phyloP scores from a whole-genome alignment of 1,284 basidiomycete species.

The Sphagnurus paluster region DNA sequence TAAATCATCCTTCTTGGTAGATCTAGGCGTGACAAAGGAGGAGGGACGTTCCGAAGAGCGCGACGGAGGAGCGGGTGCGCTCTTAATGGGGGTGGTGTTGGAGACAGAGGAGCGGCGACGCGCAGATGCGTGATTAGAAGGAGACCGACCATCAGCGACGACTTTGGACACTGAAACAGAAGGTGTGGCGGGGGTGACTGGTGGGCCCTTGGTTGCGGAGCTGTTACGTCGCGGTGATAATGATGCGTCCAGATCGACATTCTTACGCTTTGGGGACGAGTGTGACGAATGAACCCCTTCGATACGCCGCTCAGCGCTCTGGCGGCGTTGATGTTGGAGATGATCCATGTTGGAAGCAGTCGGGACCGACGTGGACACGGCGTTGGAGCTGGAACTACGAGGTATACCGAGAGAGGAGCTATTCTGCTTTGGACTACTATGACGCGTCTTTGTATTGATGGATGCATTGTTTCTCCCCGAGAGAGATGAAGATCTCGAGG shows the following conservation, averaged over 20 bases:
- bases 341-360: constrained; percentile 45
- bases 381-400: constrained; percentile 38
- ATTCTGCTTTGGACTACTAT: constrained; percentile 50
- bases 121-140: constrained; percentile 17
- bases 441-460: constrained; percentile 35
- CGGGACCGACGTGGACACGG: constrained; percentile 40
- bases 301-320: constrained; percentile 47
- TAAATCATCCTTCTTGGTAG: constrained; percentile 32
- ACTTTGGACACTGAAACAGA: constrained; percentile 34
- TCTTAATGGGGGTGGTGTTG: constrained; percentile 19
- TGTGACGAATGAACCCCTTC: constrained; percentile 40
- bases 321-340: constrained; percentile 44
- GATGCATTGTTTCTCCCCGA: constrained; percentile 35
- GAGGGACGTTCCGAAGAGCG: constrained; percentile 27
- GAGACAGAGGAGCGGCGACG: constrained; percentile 27
- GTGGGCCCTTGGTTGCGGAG: constrained; percentile 43
- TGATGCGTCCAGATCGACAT: constrained; percentile 51
- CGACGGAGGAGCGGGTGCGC: constrained; percentile 14
- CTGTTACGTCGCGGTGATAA: constrained; percentile 41
- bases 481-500: constrained; percentile 36
- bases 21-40: constrained; percentile 28
- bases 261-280: constrained; percentile 62
- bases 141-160: constrained; percentile 29
- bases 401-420: constrained; percentile 37
- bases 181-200: constrained; percentile 45